A percentile compares a stretch with the other conserved stretches of the same genome.
Evolutionary conservation across 2,329 filamentous ascomycete species (phyloP).

Genomic region (Mycosphaerella sp.): DNA sequence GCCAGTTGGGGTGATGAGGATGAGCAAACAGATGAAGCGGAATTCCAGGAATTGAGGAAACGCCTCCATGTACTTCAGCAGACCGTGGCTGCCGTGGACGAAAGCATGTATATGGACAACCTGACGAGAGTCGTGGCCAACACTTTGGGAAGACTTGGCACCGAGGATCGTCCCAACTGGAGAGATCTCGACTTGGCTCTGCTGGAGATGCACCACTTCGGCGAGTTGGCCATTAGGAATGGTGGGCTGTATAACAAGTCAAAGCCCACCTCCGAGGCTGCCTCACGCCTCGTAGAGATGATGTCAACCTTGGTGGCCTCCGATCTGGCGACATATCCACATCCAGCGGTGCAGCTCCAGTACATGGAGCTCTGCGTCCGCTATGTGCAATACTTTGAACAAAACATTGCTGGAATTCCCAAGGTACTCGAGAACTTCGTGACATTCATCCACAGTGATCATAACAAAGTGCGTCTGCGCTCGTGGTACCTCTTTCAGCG

Average conservation of each 20-base stretch:
- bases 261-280: slow-evolving; percentile 69
- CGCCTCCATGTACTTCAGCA: slow-evolving; percentile 86
- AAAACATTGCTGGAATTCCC: slow-evolving; percentile 71
- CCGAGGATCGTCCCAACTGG: slow-evolving; percentile 77
- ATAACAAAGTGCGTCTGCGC: slow-evolving; percentile 77
- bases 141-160: slow-evolving; percentile 74
- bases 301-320: slow-evolving; percentile 95
- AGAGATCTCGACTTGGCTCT: slow-evolving; percentile 88
- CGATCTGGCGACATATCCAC: slow-evolving; percentile 75
- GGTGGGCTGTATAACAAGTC: slow-evolving; percentile 82
- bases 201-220: slow-evolving; percentile 93
- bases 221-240: slow-evolving; percentile 84
- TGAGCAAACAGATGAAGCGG: slow-evolving; percentile 91
- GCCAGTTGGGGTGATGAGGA: slow-evolving; percentile 89
- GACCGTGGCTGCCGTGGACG: slow-evolving; percentile 82
- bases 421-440: slow-evolving; percentile 89
- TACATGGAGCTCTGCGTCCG: slow-evolving; percentile 99
- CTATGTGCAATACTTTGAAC: slow-evolving; percentile 88
- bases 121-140: slow-evolving; percentile 81
- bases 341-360: slow-evolving; percentile 86
- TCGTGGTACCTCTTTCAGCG: slow-evolving; percentile 98
- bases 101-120: slow-evolving; percentile 79
- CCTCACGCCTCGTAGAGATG: slow-evolving; percentile 79
- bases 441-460: slow-evolving; percentile 76
- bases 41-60: slow-evolving; percentile 92